Evolutionary conservation across 805 yeast species (phyloP).

Genomic region (Tetrapisispora arboricola): DNA sequence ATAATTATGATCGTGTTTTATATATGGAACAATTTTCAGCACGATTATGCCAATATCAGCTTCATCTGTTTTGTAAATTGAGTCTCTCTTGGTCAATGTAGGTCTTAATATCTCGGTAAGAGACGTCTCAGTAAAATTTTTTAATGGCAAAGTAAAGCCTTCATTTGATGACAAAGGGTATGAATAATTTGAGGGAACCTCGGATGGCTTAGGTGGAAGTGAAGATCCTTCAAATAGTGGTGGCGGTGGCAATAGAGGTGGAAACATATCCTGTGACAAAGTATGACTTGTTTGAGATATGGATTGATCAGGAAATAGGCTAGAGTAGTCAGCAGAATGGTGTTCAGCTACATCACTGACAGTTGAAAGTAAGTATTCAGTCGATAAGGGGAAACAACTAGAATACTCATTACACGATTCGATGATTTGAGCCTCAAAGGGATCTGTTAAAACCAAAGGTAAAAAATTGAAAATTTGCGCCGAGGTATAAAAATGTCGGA

Average conservation of each 20-base stretch:
- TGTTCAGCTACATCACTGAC: background rate
- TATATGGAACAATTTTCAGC: conserved; percentile 63
- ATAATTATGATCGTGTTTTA: conserved; percentile 46
- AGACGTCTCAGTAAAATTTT: background rate
- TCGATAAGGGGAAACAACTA: background rate
- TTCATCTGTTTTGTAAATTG: background rate
- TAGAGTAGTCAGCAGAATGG: no score
- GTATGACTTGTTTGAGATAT: no score
- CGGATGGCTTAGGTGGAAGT: no score
- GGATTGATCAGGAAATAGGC: no score
- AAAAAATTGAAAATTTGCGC: conserved; percentile 56
- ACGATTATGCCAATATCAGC: conserved; percentile 27
- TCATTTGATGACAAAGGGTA: no score
- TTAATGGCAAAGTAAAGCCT: no score
- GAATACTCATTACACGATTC: background rate
- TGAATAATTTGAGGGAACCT: no score
- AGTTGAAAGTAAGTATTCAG: background rate
- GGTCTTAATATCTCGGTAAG: background rate
- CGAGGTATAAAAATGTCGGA: conserved; percentile 73
- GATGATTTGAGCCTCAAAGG: conserved; percentile 31
- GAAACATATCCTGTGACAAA: no score
- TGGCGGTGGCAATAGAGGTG: background rate
- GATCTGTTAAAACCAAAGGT: conserved; percentile 56
- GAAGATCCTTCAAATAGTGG: background rate
- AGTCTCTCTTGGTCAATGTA: background rate